phyloP scores from a whole-genome alignment of 768 basidiomycete species.

The Coprinopsis strossmayeri region DNA sequence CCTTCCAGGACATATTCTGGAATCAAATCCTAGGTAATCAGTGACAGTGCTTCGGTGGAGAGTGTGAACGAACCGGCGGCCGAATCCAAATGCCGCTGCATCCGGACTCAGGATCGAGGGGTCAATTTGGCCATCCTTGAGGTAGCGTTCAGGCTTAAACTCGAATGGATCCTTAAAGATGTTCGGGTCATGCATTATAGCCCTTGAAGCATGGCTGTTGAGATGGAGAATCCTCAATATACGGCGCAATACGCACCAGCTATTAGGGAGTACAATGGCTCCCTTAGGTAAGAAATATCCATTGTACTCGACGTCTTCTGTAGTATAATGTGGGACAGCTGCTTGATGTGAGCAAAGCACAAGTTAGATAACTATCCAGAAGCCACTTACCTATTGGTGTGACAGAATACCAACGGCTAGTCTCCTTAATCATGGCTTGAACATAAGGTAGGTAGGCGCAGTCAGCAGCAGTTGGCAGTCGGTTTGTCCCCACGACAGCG shows the following conservation, averaged over 20 bases:
- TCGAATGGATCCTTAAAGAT: constrained; percentile 24
- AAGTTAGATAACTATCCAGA: neutral
- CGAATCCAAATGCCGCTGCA: constrained; percentile 15
- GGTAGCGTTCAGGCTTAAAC: constrained; percentile 26
- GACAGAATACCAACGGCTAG: constrained; percentile 13
- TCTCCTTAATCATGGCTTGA: constrained; percentile 18
- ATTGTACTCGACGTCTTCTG: constrained; percentile 25
- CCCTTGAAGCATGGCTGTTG: neutral
- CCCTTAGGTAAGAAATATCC: constrained; percentile 33
- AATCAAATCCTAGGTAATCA: neutral
- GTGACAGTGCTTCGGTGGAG: neutral
- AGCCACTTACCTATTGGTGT: constrained; percentile 7
- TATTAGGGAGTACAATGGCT: constrained; percentile 16
- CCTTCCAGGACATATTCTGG: constrained; percentile 20
- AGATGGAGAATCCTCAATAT: neutral
- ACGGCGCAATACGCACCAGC: constrained; percentile 11
- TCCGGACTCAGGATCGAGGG: constrained; percentile 8
- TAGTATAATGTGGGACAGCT: constrained; percentile 15
- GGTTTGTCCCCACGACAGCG: constrained; percentile 11
- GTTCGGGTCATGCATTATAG: constrained; percentile 23
- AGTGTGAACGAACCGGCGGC: constrained; percentile 11
- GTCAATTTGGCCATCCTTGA: constrained; percentile 14
- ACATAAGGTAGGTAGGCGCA: constrained; percentile 16
- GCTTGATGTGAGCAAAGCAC: neutral
- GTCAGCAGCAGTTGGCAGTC: constrained; percentile 19